phyloP scores from a whole-genome alignment of 2,329 filamentous ascomycete genomes.

The Fusarium brevicatenulatum region DNA sequence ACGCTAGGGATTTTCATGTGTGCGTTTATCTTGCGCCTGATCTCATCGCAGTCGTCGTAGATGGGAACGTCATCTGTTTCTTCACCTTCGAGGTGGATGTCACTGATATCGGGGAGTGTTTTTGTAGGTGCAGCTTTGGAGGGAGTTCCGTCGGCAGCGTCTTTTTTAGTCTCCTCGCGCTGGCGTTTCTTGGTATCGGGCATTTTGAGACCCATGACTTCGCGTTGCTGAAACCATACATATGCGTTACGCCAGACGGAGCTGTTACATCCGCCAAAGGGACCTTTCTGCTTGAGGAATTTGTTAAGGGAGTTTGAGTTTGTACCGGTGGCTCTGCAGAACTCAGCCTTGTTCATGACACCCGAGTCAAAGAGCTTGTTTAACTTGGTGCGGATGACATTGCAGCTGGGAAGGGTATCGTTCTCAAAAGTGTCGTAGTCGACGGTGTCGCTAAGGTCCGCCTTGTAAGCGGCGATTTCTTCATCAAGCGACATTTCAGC shows the following conservation, averaged over 20 bases:
- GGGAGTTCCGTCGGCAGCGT: neutral
- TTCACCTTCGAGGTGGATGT: neutral
- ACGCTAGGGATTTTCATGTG: constrained; percentile 1
- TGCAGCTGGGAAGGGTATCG: neutral
- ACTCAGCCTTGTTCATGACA: neutral
- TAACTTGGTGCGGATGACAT: neutral
- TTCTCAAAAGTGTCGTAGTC: neutral
- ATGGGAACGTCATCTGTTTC: neutral
- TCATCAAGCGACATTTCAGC: neutral
- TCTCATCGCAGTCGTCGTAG: constrained; percentile 9
- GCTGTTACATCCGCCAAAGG: neutral
- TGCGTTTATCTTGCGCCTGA: constrained; percentile 13
- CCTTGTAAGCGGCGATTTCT: constrained; percentile 4
- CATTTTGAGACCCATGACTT: constrained; percentile 6
- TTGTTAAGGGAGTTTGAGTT: constrained; percentile 11
- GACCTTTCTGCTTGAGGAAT: neutral
- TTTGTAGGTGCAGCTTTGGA: neutral
- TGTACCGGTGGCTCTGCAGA: neutral
- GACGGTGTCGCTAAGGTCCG: neutral
- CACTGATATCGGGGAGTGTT: neutral
- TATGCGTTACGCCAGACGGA: constrained; percentile 6
- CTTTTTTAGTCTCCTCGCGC: neutral
- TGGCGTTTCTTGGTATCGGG: constrained; percentile 3
- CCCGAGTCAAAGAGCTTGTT: constrained; percentile 13
- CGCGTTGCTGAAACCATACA: constrained; percentile 6